Percentiles rank a stretch among this genome's conserved stretches.
Conservation (phyloP, 139 green algal species). For the Ostreobium quekettii region DNA sequence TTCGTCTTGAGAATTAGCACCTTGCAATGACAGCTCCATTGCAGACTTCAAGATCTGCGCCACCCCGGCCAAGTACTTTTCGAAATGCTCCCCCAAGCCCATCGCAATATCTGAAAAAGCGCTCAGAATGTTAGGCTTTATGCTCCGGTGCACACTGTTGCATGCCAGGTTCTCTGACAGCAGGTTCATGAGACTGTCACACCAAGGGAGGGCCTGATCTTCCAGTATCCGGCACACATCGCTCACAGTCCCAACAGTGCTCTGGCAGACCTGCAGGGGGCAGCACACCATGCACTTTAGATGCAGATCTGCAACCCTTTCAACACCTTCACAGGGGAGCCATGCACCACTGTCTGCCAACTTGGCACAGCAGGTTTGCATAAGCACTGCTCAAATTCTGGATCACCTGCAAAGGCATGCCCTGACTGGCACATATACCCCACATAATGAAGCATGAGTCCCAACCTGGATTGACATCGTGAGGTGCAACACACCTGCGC, state of each 20-base stretch:
- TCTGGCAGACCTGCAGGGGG: constrained; percentile 63
- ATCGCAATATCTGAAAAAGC: constrained; percentile 92
- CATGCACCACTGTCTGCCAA: background rate
- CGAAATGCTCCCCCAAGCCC: constrained; percentile 74
- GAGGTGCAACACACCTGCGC: no score
- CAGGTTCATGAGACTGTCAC: constrained; percentile 67
- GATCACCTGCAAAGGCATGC: background rate
- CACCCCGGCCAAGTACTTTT: constrained; percentile 77
- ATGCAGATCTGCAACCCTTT: no score
- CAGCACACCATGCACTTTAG: no score
- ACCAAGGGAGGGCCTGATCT: constrained; percentile 64
- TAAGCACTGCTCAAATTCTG: background rate
- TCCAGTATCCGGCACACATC: constrained; percentile 83
- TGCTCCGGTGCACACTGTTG: constrained; percentile 72
- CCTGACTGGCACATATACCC: background rate
- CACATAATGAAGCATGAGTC: background rate
- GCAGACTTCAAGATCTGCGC: constrained; percentile 72
- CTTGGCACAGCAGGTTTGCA: background rate
- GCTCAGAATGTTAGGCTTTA: constrained; percentile 93
- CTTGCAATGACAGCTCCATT: constrained; percentile 47
- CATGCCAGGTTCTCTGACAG: constrained; percentile 52
- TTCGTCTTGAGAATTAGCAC: constrained; percentile 43
- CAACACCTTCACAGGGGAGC: background rate
- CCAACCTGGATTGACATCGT: no score
- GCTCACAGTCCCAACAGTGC: constrained; percentile 80